These are phyloP conservation scores for Termitomyces sp. DNA, from an alignment of 768 basidiomycete species.

Conservation along the genomic window DNA sequence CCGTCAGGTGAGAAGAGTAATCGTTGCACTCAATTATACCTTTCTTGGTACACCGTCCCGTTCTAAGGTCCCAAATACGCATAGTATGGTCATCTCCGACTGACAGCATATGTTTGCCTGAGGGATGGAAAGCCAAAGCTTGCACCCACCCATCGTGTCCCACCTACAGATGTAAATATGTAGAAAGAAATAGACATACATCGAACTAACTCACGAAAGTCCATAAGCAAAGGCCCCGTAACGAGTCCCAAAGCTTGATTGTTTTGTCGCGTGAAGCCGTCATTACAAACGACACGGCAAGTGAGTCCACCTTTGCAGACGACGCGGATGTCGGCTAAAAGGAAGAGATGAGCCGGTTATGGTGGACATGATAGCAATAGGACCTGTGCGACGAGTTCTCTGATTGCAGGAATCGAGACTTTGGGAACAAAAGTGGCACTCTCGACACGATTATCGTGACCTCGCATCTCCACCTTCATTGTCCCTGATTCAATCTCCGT, in stretches of 20 bases:
- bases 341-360: not conserved
- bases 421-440: slow-evolving; percentile 61
- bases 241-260: slow-evolving; percentile 69
- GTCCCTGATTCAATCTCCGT: slow-evolving; percentile 57
- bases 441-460: slow-evolving; percentile 71
- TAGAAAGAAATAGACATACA: not conserved
- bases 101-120: slow-evolving; percentile 64
- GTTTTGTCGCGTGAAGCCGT: slow-evolving; percentile 72
- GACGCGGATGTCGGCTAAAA: slow-evolving; percentile 2
- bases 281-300: slow-evolving; percentile 40
- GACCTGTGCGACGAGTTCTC: slow-evolving; percentile 46
- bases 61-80: slow-evolving; percentile 64
- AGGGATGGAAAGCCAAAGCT: slow-evolving; percentile 65
- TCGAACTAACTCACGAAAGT: slow-evolving; percentile 37
- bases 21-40: slow-evolving; percentile 45
- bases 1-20: not conserved
- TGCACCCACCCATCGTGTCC: slow-evolving; percentile 73
- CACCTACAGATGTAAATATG: slow-evolving; percentile 12
- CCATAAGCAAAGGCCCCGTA: slow-evolving; percentile 57
- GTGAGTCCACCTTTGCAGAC: slow-evolving; percentile 3
- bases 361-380: not conserved
- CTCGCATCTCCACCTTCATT: slow-evolving; percentile 59
- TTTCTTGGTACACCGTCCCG: slow-evolving; percentile 61
- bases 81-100: slow-evolving; percentile 40
- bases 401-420: slow-evolving; percentile 48